A percentile compares a stretch with the other conserved stretches of the same genome.
Conservation (phyloP, 1,284 basidiomycete species). For the Tilletia horrida region DNA sequence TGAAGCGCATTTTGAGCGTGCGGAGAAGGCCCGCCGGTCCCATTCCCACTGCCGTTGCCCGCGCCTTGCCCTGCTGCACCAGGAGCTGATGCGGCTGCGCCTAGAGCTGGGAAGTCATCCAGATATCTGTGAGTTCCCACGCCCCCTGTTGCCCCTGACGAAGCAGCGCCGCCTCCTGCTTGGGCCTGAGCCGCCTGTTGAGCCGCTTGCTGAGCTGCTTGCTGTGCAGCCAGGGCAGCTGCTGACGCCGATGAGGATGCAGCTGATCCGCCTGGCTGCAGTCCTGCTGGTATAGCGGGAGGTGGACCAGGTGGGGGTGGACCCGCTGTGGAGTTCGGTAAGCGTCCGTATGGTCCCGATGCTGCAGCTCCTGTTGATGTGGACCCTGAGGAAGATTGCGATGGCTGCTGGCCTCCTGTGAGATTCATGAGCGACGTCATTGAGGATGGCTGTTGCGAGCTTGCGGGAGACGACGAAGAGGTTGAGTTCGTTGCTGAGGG, state of each 20-base stretch:
- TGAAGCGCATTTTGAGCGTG: neutral
- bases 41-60: neutral
- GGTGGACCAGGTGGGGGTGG: no score
- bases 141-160: neutral
- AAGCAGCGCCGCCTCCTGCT: neutral
- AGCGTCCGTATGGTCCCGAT: neutral
- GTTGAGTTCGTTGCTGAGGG: no score
- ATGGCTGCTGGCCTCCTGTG: neutral
- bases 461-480: no score
- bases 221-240: neutral
- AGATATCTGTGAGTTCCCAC: conserved; percentile 7
- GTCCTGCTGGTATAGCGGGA: neutral
- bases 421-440: neutral
- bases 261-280: neutral
- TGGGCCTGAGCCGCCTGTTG: neutral
- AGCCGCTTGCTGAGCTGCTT: neutral
- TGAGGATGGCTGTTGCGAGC: no score
- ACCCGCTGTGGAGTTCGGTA: neutral
- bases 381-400: neutral
- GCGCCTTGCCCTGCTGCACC: neutral
- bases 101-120: conserved; percentile 3
- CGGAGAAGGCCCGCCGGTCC: neutral
- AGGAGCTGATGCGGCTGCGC: neutral
- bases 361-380: neutral
- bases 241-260: neutral